Conservation (phyloP, 1,139 yeast species). For the Kurtzmaniella quercitrusa region DNA sequence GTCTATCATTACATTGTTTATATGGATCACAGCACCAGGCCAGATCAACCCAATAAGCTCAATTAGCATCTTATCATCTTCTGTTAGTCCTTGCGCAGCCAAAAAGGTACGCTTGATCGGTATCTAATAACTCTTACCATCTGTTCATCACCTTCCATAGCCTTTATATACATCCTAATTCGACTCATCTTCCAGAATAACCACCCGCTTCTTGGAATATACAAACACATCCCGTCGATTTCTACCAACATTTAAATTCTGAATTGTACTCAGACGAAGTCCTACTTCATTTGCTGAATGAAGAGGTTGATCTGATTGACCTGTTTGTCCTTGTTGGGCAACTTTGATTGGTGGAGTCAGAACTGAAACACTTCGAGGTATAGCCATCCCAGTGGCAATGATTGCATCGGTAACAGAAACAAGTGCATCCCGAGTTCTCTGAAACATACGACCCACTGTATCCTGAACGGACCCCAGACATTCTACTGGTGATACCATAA, state of each 20-base stretch:
- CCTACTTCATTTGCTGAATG: neutral
- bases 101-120: too few relatives aligned
- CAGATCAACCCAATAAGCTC: too few relatives aligned
- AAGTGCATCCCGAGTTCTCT: conserved; percentile 33
- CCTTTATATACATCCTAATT: too few relatives aligned
- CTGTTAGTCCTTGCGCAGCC: too few relatives aligned
- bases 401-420: conserved; percentile 49
- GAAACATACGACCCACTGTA: conserved; percentile 12
- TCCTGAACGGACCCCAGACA: conserved; percentile 6
- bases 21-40: too few relatives aligned
- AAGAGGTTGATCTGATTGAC: too few relatives aligned
- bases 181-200: conserved; percentile 22
- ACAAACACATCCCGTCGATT: conserved; percentile 47
- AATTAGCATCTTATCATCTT: too few relatives aligned
- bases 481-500: neutral
- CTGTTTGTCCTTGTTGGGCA: neutral
- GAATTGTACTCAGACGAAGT: conserved; percentile 1
- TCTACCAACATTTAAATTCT: conserved; percentile 9
- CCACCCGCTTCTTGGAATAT: conserved; percentile 54
- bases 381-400: conserved; percentile 59
- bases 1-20: too few relatives aligned
- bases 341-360: conserved; percentile 19
- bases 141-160: too few relatives aligned
- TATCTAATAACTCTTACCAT: too few relatives aligned
- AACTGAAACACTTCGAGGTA: conserved; percentile 49